Evolutionary conservation across 257 asterid genomes (phyloP).

Genomic region (Knoxia roxburghii): DNA sequence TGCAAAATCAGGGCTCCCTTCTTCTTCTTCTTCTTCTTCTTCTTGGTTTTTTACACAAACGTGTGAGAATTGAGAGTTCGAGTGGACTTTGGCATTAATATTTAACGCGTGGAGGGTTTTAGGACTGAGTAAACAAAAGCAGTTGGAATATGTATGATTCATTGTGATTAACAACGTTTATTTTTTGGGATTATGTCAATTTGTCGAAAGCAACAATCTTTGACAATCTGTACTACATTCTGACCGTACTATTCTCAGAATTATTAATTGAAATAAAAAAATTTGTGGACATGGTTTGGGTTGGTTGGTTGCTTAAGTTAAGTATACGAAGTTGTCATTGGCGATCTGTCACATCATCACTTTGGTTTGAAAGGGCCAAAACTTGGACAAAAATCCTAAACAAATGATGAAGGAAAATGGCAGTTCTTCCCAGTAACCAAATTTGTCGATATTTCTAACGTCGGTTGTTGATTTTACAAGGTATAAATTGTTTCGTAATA

Average conservation of each 20-base stretch:
- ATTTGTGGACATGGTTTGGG: too few species aligned
- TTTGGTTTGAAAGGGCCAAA: too few species aligned
- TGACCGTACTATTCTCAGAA: neutral
- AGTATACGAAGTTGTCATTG: too few species aligned
- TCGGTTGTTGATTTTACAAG: too few species aligned
- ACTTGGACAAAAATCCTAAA: too few species aligned
- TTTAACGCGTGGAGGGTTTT: constrained; percentile 5
- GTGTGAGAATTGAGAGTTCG: neutral
- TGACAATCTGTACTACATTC: neutral
- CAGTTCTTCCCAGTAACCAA: too few species aligned
- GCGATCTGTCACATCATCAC: too few species aligned
- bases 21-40: constrained; percentile 1
- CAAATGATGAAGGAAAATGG: too few species aligned
- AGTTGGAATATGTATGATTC: constrained; percentile 1
- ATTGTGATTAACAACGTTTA: neutral
- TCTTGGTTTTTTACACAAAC: constrained; percentile 17
- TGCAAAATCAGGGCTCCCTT: neutral
- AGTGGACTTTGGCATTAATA: neutral
- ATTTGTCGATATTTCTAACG: too few species aligned
- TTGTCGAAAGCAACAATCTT: neutral
- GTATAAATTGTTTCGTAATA: too few species aligned
- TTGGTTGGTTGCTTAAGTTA: too few species aligned
- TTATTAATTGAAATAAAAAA: too few species aligned
- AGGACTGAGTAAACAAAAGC: neutral
- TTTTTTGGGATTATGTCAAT: neutral